Evolutionary conservation across 2,329 filamentous ascomycete species (phyloP), one percentile per base, ranked within the genome.

Genomic region (Claviceps africana): DNA sequence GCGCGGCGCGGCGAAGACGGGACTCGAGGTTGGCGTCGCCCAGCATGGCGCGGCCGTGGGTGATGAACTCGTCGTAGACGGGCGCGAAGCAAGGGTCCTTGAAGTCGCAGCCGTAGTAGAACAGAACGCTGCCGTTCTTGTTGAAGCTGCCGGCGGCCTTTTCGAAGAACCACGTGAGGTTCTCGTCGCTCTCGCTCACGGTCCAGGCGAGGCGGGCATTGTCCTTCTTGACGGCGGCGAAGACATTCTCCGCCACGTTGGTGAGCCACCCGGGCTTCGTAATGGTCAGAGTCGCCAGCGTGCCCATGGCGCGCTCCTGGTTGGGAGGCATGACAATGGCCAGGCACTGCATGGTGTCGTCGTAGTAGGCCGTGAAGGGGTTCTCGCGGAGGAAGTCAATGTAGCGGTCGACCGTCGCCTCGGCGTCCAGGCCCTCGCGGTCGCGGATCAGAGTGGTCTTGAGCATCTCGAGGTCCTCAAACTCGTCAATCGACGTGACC

Each of bases 141-240:
- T 85, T 88, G 61, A 96, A 79, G 68, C 88, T 95, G 53, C 93
- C 91, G 60, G 96, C 89, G 10, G 91, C 86, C 76, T 95, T 95
- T 70, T 95, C 90, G 60, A 95, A 94, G 75, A 97, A 96, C 93
- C 91, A 97, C 11, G 88, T 90, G 61, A 97, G 75, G 67, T 97
- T 96, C 77, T 97, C 91, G 61, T 97, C 90, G 59, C 94, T 86
- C 63, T 90, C 85, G 72, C 87, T 91, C 55, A 96, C 91, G n/a
- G 89, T 95, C 91, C 90, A 98, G 57, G 88, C 86, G 58, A 97
- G 77, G 71, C 85, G 88, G 52, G 89, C 83, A 67, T 90, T 86
- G 64, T 96, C 91, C 70, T 95, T 94, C 76, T 91, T 94, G 67
- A 97, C 86, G 56, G 86, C 85, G 57, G 85, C 81, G 67, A 97